Percentiles rank a stretch among this genome's conserved stretches.
phyloP scores from a whole-genome alignment of 116 monocot genomes.

The Iris pallida region DNA sequence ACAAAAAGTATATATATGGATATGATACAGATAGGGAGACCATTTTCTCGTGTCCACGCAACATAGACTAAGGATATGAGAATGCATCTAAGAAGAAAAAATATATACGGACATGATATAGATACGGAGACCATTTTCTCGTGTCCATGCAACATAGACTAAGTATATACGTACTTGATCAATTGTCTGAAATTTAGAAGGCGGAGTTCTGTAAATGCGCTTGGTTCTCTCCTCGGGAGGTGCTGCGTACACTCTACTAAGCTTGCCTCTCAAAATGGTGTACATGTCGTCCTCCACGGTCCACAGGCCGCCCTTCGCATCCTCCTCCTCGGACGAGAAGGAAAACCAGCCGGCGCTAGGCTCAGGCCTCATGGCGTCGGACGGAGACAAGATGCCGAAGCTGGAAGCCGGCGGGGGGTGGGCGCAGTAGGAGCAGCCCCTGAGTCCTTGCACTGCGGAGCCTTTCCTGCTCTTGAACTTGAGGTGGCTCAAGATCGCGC shows the following conservation, averaged over 20 bases:
- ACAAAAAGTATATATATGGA: no score
- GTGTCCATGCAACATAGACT: no score
- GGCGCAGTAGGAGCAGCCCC: slow-evolving; percentile 58
- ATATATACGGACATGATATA: no score
- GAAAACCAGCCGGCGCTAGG: slow-evolving; percentile 25
- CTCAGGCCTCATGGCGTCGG: slow-evolving; percentile 59
- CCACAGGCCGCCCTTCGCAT: slow-evolving; percentile 37
- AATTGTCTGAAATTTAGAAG: slow-evolving; percentile 74
- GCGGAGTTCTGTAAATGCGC: slow-evolving; percentile 63
- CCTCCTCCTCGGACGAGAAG: neutral
- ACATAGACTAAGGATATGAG: no score
- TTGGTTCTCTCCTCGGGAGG: slow-evolving; percentile 77
- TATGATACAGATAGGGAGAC: no score
- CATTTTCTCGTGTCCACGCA: no score
- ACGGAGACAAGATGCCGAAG: slow-evolving; percentile 60
- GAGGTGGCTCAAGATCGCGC: slow-evolving; percentile 70
- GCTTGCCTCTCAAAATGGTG: slow-evolving; percentile 43
- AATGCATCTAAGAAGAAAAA: no score
- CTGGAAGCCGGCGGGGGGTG: slow-evolving; percentile 60
- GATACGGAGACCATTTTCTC: no score
- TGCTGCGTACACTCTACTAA: slow-evolving; percentile 70
- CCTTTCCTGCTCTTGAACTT: slow-evolving; percentile 50
- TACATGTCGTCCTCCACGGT: slow-evolving; percentile 54
- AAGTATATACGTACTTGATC: slow-evolving; percentile 46
- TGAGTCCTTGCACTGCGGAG: slow-evolving; percentile 61